These are phyloP conservation scores for Mrakia hoshinonis DNA, from an alignment of 768 basidiomycete genomes.

Conservation along the genomic window DNA sequence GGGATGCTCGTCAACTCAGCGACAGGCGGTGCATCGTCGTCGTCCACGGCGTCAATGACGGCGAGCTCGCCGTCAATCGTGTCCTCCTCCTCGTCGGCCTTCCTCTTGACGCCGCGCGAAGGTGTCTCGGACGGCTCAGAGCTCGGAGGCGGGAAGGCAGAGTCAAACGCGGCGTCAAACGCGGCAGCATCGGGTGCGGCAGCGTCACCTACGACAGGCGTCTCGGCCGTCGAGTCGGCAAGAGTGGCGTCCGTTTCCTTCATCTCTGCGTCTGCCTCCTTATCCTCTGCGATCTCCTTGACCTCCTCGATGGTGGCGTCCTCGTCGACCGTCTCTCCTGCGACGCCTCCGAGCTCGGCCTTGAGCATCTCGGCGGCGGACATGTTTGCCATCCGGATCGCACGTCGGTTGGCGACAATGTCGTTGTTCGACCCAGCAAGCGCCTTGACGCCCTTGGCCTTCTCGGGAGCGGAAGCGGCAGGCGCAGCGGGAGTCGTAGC, in stretches of 20 bases:
- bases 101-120: constrained; percentile 47
- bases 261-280: constrained; percentile 21
- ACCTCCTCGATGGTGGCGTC: constrained; percentile 9
- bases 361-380: constrained; percentile 89
- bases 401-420: constrained; percentile 78
- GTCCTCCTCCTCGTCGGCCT: constrained; percentile 40
- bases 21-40: constrained; percentile 38
- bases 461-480: constrained; percentile 29
- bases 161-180: constrained; percentile 16
- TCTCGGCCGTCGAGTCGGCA: neutral
- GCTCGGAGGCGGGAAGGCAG: constrained; percentile 20
- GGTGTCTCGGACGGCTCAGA: constrained; percentile 24
- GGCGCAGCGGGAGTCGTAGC: constrained; percentile 29
- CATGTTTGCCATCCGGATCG: constrained; percentile 92
- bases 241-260: neutral
- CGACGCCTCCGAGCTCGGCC: constrained; percentile 61
- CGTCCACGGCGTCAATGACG: constrained; percentile 36
- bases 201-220: neutral
- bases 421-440: constrained; percentile 75
- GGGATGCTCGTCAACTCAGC: constrained; percentile 35
- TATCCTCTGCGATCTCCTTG: constrained; percentile 13
- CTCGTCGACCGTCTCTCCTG: constrained; percentile 21
- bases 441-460: constrained; percentile 32
- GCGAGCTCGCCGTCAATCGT: constrained; percentile 31
- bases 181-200: too few relatives aligned